Conservation (phyloP, 140 eudicot species). For the Ambrosia hybrid region DNA sequence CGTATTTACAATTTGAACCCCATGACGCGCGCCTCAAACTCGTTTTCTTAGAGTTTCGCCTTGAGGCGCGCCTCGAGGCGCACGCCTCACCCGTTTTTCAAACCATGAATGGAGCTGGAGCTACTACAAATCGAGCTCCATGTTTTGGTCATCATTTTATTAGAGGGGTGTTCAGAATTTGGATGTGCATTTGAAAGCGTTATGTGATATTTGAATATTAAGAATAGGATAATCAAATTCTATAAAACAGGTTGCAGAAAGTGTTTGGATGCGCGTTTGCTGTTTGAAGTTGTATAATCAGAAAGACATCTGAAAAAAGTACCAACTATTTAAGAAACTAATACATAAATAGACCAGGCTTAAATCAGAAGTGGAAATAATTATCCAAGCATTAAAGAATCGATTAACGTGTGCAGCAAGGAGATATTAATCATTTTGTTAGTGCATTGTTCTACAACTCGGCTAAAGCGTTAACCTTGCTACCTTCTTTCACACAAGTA, state of each 20-base stretch:
- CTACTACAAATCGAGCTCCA: no score
- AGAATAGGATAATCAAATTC: no score
- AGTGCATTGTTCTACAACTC: neutral
- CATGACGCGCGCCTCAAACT: no score
- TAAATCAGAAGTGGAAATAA: neutral
- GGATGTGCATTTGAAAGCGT: no score
- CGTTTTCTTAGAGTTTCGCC: no score
- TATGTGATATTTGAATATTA: no score
- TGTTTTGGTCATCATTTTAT: no score
- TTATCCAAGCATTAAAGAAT: neutral
- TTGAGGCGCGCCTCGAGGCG: no score
- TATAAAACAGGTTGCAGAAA: neutral
- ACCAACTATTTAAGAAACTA: neutral
- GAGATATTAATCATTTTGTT: neutral
- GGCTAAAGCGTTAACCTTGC: neutral
- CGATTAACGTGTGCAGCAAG: neutral
- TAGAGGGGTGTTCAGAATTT: no score
- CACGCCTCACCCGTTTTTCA: no score
- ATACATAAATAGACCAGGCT: neutral
- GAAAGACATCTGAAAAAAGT: neutral
- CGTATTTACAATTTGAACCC: no score
- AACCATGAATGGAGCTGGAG: no score
- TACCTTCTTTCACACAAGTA: neutral
- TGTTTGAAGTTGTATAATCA: neutral
- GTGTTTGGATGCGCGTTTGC: slow-evolving; percentile 5